Evolutionary conservation across 768 basidiomycete species (phyloP), one percentile per base, ranked within the genome.

Genomic region (Russula dissimulans): DNA sequence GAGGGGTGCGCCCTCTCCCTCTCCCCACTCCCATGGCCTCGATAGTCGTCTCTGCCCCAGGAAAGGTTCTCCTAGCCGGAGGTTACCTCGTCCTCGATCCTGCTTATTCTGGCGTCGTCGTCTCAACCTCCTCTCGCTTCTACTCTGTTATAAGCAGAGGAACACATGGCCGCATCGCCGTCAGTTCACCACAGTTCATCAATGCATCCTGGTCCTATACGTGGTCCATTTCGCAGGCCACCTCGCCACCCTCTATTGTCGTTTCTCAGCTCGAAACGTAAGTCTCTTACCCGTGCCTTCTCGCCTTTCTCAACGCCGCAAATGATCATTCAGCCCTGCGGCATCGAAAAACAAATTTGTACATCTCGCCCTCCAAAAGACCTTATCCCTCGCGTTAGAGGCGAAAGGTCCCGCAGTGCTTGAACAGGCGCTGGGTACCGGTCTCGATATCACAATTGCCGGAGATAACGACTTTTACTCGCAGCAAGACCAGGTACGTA

Each of bases 381-480:
- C 89, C 3, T 72, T 95, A 46, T 70, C 78, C n/a, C 73, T 94
- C 42, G 84, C 84, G 3, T 73, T 76, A 34, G 89, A 92, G 67
- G 73, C 79, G 49, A 78, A 76, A 53, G 81, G 81, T 22, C 66
- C 72, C 34, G 63, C 73, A n/a, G 65, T 72, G 48, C 65, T 83
- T 66, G 70, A 74, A 38, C 71, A 75, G 46, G 64, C 71, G 4
- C 72, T 91, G 5, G 69, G 74, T 3, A 67, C 70, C 14, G 87
- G 84, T 34, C 76, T 95, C 59, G 81, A 90, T 65, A 84, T 97
- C 63, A 82, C 81, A 42, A 88, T 97, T 65, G 82, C 86, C 31
- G 95, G 93, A 10, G 93, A 93, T 71, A 98, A 99, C 68, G 97
- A 98, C 71, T 99, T 98, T 68, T 98, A 99, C 74, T 97, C 95